phyloP scores from a whole-genome alignment of 345 rosid genomes.

The Carallia brachiata region DNA sequence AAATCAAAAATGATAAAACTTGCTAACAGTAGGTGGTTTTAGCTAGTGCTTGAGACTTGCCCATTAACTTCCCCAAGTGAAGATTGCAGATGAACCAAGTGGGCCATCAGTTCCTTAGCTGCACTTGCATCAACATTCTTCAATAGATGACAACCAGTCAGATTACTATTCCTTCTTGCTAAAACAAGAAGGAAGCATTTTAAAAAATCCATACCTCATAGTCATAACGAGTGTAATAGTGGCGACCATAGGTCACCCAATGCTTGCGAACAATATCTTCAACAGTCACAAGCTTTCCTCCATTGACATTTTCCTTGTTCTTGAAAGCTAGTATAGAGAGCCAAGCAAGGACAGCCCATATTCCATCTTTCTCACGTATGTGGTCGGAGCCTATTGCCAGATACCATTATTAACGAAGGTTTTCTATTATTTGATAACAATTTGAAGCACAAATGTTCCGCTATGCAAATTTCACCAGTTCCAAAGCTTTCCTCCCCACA shows the following conservation, averaged over 20 bases:
- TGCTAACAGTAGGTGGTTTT: conserved; percentile 1
- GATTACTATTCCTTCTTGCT: background rate
- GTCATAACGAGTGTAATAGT: conserved; percentile 96
- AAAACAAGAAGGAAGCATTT: background rate
- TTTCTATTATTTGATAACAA: conserved; percentile 1
- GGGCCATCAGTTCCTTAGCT: conserved; percentile 86
- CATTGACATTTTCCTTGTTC: conserved; percentile 63
- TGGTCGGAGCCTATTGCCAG: conserved; percentile 81
- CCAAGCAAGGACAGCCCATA: conserved; percentile 99
- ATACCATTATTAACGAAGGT: conserved; percentile 12
- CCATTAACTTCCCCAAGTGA: conserved; percentile 70
- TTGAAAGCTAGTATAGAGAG: conserved; percentile 86
- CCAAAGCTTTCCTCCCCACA: conserved; percentile 99
- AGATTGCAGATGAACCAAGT: conserved; percentile 80
- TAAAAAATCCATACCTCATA: conserved; percentile 61
- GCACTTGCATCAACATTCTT: conserved; percentile 95
- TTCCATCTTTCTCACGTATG: conserved; percentile 97
- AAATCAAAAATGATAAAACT: background rate
- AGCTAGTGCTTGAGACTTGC: conserved; percentile 41
- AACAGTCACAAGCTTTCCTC: conserved; percentile 75
- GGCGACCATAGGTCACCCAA: conserved; percentile 93
- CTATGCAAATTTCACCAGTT: conserved; percentile 51
- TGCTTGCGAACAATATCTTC: conserved; percentile 92
- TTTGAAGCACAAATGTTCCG: background rate
- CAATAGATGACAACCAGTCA: conserved; percentile 27